Percentiles rank a stretch among this genome's conserved stretches.
These are phyloP conservation scores for Eucalyptus sp. DNA, from an alignment of 345 rosid species.

Conservation along the genomic window DNA sequence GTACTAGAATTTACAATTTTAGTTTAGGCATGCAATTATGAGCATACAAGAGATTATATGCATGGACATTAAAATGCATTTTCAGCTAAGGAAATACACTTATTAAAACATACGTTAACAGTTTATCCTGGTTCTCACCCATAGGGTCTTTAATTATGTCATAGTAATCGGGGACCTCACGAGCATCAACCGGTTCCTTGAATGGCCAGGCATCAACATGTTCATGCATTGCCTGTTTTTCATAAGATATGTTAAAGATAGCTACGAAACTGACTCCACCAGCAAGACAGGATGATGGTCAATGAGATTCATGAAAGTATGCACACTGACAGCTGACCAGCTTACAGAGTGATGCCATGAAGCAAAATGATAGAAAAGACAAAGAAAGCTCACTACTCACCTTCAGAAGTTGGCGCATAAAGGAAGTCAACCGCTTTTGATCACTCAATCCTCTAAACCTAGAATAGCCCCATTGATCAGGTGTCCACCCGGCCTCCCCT, in stretches of 20 bases:
- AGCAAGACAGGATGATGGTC: not conserved
- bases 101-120: not conserved
- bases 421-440: slow-evolving; percentile 65
- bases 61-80: not conserved
- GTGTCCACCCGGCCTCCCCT: slow-evolving; percentile 97
- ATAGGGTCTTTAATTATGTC: slow-evolving; percentile 97
- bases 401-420: slow-evolving; percentile 93
- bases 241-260: not conserved
- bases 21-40: not conserved
- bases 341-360: not conserved
- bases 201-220: slow-evolving; percentile 98
- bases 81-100: not conserved
- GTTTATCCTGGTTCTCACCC: slow-evolving; percentile 33
- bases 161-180: slow-evolving; percentile 97
- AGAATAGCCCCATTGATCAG: slow-evolving; percentile 94
- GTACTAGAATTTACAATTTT: not conserved
- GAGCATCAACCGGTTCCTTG: slow-evolving; percentile 91
- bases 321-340: not conserved
- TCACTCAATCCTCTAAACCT: slow-evolving; percentile 53
- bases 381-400: slow-evolving; percentile 15
- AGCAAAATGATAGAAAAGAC: not conserved
- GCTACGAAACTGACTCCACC: not conserved
- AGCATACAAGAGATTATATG: not conserved
- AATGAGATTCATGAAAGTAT: not conserved
- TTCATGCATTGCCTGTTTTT: slow-evolving; percentile 81